A percentile compares a stretch with the other conserved stretches of the same genome.
Conservation (phyloP, 1,284 basidiomycete genomes). For the Tilletia setariae region DNA sequence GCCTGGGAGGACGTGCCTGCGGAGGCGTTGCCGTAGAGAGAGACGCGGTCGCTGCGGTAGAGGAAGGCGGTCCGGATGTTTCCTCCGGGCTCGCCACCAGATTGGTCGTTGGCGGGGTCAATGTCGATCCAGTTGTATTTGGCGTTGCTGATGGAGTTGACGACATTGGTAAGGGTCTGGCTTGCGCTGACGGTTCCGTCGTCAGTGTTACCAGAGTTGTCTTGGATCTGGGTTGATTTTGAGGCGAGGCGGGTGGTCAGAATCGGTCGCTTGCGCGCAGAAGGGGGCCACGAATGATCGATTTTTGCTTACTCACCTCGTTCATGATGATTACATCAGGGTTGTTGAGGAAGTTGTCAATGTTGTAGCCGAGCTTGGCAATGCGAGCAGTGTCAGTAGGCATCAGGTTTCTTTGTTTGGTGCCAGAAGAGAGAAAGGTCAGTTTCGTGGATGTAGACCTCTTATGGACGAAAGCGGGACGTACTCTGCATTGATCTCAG, state of each 20-base stretch:
- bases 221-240: conserved; percentile 58
- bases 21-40: conserved; percentile 54
- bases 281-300: not conserved
- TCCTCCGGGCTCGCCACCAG: conserved; percentile 66
- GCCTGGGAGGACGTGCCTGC: conserved; percentile 13
- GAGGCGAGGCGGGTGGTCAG: not conserved
- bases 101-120: conserved; percentile 61
- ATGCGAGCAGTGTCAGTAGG: conserved; percentile 54
- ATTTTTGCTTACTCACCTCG: conserved; percentile 51
- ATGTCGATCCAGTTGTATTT: conserved; percentile 62
- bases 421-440: not conserved
- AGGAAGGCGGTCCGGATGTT: conserved; percentile 64
- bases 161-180: conserved; percentile 61
- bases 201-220: conserved; percentile 63
- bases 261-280: not conserved
- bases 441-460: not conserved
- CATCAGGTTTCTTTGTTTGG: conserved; percentile 58
- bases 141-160: conserved; percentile 60
- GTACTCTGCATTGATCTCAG: conserved; percentile 9
- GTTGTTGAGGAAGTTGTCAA: conserved; percentile 60
- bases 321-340: conserved; percentile 67
- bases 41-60: conserved; percentile 61
- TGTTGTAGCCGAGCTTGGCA: conserved; percentile 62
- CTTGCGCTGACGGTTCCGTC: conserved; percentile 64
- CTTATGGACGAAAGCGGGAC: not conserved